Evolutionary conservation across 345 rosid species (phyloP).

Genomic region (Lagerstroemia speciosa): DNA sequence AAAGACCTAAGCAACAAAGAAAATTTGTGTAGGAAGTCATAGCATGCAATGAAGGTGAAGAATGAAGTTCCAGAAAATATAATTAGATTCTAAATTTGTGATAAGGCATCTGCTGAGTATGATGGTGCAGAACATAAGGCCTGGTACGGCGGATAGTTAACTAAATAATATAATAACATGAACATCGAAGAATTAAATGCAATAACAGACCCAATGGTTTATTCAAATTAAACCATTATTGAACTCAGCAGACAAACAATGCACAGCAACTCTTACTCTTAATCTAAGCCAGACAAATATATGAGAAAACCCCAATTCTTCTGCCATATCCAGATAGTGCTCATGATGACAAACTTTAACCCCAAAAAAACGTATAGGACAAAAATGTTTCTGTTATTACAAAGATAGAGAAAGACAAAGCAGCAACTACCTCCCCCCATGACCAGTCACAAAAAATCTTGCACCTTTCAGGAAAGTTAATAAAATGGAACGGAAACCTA

Average conservation of each 20-base stretch:
- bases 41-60: not conserved
- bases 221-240: not conserved
- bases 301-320: too few species aligned
- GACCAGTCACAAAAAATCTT: slow-evolving; percentile 48
- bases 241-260: too few species aligned
- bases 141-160: not conserved
- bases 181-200: not conserved
- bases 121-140: not conserved
- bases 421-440: slow-evolving; percentile 65
- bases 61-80: not conserved
- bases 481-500: slow-evolving; percentile 58
- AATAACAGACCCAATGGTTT: not conserved
- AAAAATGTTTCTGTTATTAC: too few species aligned
- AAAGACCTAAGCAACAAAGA: not conserved
- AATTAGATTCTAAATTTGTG: not conserved
- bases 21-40: not conserved
- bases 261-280: too few species aligned
- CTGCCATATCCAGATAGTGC: too few species aligned
- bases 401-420: too few species aligned
- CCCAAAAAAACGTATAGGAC: too few species aligned
- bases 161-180: not conserved
- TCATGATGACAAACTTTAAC: not conserved
- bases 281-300: too few species aligned
- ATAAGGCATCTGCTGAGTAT: not conserved
- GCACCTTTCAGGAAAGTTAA: slow-evolving; percentile 83